Base-by-base conservation (phyloP, 306 rosid genomes). In the Prunus mume region DNA sequence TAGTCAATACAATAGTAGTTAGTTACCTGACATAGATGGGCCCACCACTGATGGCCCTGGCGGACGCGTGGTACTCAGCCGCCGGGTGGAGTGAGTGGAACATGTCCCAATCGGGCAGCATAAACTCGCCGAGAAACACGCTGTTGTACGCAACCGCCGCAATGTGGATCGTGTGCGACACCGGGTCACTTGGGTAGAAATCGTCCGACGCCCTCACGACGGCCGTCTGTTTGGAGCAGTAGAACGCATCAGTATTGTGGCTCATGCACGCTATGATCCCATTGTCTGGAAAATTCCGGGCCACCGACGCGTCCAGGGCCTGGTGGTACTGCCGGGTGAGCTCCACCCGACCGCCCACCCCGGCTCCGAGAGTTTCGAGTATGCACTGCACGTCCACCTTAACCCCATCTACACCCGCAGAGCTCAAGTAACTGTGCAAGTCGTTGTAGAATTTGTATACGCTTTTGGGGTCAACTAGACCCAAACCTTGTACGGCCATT, bases 41-140 rank as follows among this genome's bases (percentile, higher is more conserved):
- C 25, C 99, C 99, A 27, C 99, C 99, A 9, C 97, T 92, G 6
- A 95, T 87, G 24, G 97, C 99, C 74, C 99, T 78, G 1, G 99
- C 99, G 0, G 97, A 92, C 18, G 84, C 98, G 55, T 95, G 99
- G 80, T 95, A 95, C 63, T 92, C 97, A 1, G 97, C 93, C 2
- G 96, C 97, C 0, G 90, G 90, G 58, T 95, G 99, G 1, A 77
- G 83, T 3, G 99, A 95, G 55, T 95, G 97, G 71, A 95, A 95
- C 99, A 95, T 95, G 58, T 95, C 99, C 99, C 99, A 95, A 68
- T 95, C 99, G 0, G 97, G 99, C 75, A 50, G 84, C 97, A 95
- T 95, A 27, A 95, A 74, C 93, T 95, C 99, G 2, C 97, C 97
- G 43, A 95, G 87, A 65, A 92, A 95, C n/a, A 95, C 84, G 50